Evolutionary conservation across 208 protist genomes (phyloP), one percentile per base, ranked within the genome.

Genomic region (Naegleria fowleri): DNA sequence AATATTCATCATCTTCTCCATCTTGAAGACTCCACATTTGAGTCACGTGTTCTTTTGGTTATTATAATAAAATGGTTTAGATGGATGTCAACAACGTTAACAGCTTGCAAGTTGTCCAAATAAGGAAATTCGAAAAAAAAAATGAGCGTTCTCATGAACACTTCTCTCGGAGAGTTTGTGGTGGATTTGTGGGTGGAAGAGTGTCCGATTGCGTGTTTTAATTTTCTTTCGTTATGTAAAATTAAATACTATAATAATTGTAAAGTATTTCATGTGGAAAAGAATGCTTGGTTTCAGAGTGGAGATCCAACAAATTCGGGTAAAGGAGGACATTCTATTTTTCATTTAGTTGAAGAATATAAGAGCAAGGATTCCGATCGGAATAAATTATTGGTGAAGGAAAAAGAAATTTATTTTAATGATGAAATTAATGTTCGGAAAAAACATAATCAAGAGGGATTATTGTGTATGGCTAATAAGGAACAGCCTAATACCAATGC

Each of bases 221-320:
- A 98, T 90, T 98, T 98, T 89, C 91, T 98, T 36, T 98, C 98
- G 88, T 94, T 98, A 83, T 98, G 97, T 92, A 98, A 98, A 93
- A 92, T 98, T 51, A 98, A 98, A 93, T 98, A 98, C 92, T 98
- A 98, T 94, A 98, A 98, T 90, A 92, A 93, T 58, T 96, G 92
- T 86, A 36, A 97, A 38, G 97, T 98, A 91, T 93, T 96, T 91
- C 95, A 95, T 85, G 93, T 98, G 16, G 91, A 97, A 55, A 94
- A 95, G 59, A 94, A 97, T 90, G 97, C 95, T 90, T 90, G 97
- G 33, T 86, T 95, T 5, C 96, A 98, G 90, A 36, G 40, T 25
- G 39, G 48, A 16, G 55, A 83, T 58, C 67, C 58, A 55, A 41
- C 91, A 40, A 25, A 86, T 19, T 40, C 86, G 16, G 90, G 92